Percentiles rank a stretch among this genome's conserved stretches.
phyloP scores from a whole-genome alignment of 2,329 filamentous ascomycete genomes.

The Coniella lustricola region DNA sequence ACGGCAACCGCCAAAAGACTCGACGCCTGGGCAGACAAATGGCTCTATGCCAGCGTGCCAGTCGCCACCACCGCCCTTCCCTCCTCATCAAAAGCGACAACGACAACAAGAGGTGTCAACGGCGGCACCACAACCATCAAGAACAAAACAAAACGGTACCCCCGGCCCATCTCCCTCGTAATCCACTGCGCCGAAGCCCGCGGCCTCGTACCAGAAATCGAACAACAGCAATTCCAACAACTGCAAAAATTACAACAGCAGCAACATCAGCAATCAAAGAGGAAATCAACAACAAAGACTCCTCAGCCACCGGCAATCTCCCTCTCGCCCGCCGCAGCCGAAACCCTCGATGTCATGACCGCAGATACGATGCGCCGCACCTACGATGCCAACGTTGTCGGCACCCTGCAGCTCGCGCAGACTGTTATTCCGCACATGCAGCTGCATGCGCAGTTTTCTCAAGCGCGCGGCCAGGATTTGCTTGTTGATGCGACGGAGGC shows the following conservation, averaged over 20 bases:
- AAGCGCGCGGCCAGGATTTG: conserved; percentile 1
- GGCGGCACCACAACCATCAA: too few species aligned
- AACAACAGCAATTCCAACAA: background rate
- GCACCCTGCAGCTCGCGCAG: conserved; percentile 6
- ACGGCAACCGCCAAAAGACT: conserved; percentile 3
- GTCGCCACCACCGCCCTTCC: too few species aligned
- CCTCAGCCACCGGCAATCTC: too few species aligned
- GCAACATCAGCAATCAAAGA: too few species aligned
- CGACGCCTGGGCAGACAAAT: conserved; percentile 4
- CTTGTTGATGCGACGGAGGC: too few species aligned
- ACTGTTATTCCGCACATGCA: conserved; percentile 8
- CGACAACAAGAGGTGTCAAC: background rate
- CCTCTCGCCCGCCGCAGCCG: conserved; percentile 1
- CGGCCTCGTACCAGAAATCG: conserved; percentile 5
- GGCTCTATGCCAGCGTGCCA: background rate
- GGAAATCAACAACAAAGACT: background rate
- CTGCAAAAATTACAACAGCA: too few species aligned
- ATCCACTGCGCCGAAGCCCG: conserved; percentile 9
- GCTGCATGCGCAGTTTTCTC: background rate
- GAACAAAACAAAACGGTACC: background rate
- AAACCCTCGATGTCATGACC: conserved; percentile 7
- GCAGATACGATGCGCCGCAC: conserved; percentile 5
- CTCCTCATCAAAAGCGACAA: background rate
- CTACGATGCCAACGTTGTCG: conserved; percentile 10
- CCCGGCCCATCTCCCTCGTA: conserved; percentile 1